phyloP scores from a whole-genome alignment of 441 rosid genomes.

The Croton laevigatus region DNA sequence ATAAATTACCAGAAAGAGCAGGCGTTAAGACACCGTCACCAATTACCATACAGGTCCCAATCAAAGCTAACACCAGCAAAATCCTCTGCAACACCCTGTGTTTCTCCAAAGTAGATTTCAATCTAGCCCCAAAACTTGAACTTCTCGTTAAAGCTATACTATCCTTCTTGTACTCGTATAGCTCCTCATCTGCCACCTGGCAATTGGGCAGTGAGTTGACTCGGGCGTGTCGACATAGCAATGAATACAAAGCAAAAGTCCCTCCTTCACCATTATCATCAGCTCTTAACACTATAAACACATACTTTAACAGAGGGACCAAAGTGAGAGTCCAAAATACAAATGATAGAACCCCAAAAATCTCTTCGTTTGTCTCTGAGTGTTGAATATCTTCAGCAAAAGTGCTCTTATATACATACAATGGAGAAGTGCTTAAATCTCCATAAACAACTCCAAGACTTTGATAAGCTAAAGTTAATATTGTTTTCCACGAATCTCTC shows the following conservation, averaged over 20 bases:
- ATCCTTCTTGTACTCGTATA: constrained; percentile 66
- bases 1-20: constrained; percentile 43
- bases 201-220: constrained; percentile 83
- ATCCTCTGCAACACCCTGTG: constrained; percentile 36
- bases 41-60: constrained; percentile 59
- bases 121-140: constrained; percentile 30
- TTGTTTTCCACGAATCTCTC: constrained; percentile 91
- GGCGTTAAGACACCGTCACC: constrained; percentile 59
- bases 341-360: constrained; percentile 86
- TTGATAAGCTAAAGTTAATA: constrained; percentile 81
- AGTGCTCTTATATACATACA: constrained; percentile 83
- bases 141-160: constrained; percentile 25
- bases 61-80: constrained; percentile 44
- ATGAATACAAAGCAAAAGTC: constrained; percentile 90
- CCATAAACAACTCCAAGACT: constrained; percentile 97
- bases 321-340: constrained; percentile 93
- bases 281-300: constrained; percentile 83
- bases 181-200: constrained; percentile 85
- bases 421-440: constrained; percentile 88
- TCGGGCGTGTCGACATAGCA: constrained; percentile 86
- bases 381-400: constrained; percentile 87
- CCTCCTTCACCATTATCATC: constrained; percentile 99
- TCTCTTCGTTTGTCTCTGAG: constrained; percentile 91
- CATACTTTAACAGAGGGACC: constrained; percentile 86
- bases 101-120: constrained; percentile 48